A percentile compares a stretch with the other conserved stretches of the same genome.
Evolutionary conservation across 2,329 filamentous ascomycete species (phyloP).

Genomic region (Talaromyces rugulosus): DNA sequence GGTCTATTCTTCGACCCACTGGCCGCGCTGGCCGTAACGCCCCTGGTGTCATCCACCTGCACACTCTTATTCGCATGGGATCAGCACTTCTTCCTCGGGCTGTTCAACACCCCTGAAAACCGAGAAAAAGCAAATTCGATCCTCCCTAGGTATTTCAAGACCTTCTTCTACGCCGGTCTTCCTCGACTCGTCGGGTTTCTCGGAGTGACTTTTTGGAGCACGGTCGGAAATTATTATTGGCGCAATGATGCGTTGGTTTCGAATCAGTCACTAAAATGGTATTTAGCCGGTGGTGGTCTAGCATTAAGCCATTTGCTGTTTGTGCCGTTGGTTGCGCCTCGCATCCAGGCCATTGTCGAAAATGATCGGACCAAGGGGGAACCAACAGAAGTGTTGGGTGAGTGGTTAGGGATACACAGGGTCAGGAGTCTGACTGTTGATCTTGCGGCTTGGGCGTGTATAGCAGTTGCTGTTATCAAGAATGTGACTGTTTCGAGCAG

Average conservation of each 20-base stretch:
- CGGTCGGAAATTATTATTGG: slow-evolving; percentile 11
- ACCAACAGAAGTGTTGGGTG: background rate
- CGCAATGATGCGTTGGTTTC: slow-evolving; percentile 2
- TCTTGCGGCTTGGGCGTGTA: slow-evolving; percentile 9
- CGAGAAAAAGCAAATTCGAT: slow-evolving; percentile 22
- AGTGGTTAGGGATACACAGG: slow-evolving; percentile 7
- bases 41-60: slow-evolving; percentile 46
- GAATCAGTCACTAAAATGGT: slow-evolving; percentile 7
- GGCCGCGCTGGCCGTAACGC: slow-evolving; percentile 37
- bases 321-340: slow-evolving; percentile 6
- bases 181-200: slow-evolving; percentile 32
- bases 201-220: slow-evolving; percentile 16
- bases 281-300: slow-evolving; percentile 5
- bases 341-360: slow-evolving; percentile 3
- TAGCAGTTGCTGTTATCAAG: background rate
- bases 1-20: slow-evolving; percentile 2
- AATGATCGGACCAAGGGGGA: slow-evolving; percentile 1
- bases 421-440: slow-evolving; percentile 8
- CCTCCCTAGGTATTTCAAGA: slow-evolving; percentile 42
- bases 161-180: slow-evolving; percentile 38
- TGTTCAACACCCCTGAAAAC: slow-evolving; percentile 17
- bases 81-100: slow-evolving; percentile 23
- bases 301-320: slow-evolving; percentile 8
- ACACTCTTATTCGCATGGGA: slow-evolving; percentile 45
- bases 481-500: background rate